These are phyloP conservation scores for Brettanomyces nanus DNA, from an alignment of 805 yeast species.

Conservation along the genomic window DNA sequence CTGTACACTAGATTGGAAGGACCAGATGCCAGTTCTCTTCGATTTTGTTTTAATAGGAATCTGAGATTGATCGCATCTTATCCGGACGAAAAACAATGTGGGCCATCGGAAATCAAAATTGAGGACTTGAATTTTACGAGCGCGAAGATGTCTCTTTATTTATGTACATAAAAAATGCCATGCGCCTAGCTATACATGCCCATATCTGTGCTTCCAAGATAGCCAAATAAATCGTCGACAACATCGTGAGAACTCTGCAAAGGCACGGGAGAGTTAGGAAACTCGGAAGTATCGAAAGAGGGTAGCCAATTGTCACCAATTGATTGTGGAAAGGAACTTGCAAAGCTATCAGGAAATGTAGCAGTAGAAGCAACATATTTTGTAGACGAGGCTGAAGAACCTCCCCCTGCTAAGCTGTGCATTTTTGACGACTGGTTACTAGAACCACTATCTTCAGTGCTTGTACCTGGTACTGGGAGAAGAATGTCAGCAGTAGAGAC, in stretches of 20 bases:
- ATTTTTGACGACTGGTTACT: not conserved
- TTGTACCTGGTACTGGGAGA: not conserved
- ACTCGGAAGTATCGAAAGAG: slow-evolving; percentile 13
- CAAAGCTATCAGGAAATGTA: not conserved
- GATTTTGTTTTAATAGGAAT: no score
- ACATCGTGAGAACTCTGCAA: slow-evolving; percentile 3
- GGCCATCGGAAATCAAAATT: no score
- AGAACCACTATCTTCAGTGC: not conserved
- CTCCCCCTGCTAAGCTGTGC: not conserved
- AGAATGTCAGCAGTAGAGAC: not conserved
- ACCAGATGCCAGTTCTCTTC: no score
- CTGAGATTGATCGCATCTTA: no score
- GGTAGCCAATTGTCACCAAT: slow-evolving; percentile 19
- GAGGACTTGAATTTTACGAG: no score
- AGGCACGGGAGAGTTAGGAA: slow-evolving; percentile 5
- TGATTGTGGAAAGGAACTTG: slow-evolving; percentile 8
- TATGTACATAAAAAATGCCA: no score
- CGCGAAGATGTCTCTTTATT: no score
- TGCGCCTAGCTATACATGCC: slow-evolving; percentile 5
- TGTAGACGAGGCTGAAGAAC: slow-evolving; percentile 1
- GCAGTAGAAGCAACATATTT: not conserved
- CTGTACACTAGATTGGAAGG: no score
- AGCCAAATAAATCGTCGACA: slow-evolving; percentile 13
- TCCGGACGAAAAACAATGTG: no score
- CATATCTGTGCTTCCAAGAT: slow-evolving; percentile 9